Conservation (phyloP, 495 filamentous ascomycete species). For the Aspergillus nanangensis region DNA sequence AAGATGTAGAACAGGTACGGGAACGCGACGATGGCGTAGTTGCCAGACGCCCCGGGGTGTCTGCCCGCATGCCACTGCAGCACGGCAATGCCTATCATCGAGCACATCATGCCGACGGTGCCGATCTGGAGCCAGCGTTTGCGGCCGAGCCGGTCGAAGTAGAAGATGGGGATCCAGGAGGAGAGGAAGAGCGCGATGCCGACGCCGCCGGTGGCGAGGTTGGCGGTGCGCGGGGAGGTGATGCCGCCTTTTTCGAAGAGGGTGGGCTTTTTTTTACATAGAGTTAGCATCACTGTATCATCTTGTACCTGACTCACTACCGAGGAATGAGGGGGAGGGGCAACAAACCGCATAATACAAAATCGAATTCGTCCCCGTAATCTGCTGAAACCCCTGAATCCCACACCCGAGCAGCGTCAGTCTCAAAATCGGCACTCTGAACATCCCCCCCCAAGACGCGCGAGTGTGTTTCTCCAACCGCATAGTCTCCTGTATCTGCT, state of each 20-base stretch:
- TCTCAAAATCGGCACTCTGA: conserved; percentile 36
- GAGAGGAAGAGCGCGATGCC: conserved; percentile 17
- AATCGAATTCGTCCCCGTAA: conserved; percentile 34
- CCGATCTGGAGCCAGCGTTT: conserved; percentile 35
- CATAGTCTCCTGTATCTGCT: conserved; percentile 74
- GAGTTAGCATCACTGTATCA: neutral
- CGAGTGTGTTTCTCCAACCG: conserved; percentile 69
- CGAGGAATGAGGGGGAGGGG: no score
- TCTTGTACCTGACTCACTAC: no score
- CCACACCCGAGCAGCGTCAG: conserved; percentile 27
- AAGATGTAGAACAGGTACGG: conserved; percentile 74
- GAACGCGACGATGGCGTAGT: conserved; percentile 69
- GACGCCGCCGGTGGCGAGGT: conserved; percentile 18
- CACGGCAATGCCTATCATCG: conserved; percentile 59
- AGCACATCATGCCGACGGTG: conserved; percentile 59
- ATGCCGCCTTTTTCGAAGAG: conserved; percentile 19
- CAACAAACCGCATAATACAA: conserved; percentile 27
- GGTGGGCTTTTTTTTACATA: conserved; percentile 11
- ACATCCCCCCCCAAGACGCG: conserved; percentile 64
- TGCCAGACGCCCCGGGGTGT: conserved; percentile 37
- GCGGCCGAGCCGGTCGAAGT: conserved; percentile 17
- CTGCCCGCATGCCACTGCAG: conserved; percentile 48
- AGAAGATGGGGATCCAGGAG: conserved; percentile 19
- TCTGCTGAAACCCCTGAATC: conserved; percentile 35
- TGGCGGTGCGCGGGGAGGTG: conserved; percentile 14